These are phyloP conservation scores for Graphilbum ipis-grandicollis DNA, from an alignment of 2,329 filamentous ascomycete species.

Conservation along the genomic window DNA sequence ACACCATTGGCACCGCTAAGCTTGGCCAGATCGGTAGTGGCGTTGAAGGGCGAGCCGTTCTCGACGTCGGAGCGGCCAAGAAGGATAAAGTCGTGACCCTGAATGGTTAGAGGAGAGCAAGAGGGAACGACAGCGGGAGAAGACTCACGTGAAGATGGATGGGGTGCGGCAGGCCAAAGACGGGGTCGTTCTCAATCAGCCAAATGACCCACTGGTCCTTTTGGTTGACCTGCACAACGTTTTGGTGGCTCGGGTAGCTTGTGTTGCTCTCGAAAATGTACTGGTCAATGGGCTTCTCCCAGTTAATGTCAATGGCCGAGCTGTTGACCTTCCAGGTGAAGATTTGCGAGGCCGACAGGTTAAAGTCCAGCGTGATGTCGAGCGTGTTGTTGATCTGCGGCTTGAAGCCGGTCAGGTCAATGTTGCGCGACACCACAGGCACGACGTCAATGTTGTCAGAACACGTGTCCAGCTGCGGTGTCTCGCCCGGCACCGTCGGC, in stretches of 20 bases:
- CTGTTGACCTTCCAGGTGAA: slow-evolving; percentile 11
- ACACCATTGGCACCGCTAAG: slow-evolving; percentile 21
- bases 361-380: slow-evolving; percentile 2
- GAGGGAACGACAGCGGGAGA: background rate
- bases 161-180: slow-evolving; percentile 6
- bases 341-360: background rate
- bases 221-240: slow-evolving; percentile 11
- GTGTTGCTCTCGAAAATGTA: slow-evolving; percentile 14
- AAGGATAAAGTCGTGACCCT: slow-evolving; percentile 14
- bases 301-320: slow-evolving; percentile 15
- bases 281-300: slow-evolving; percentile 15
- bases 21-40: slow-evolving; percentile 6
- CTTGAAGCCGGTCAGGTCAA: background rate
- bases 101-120: too few relatives aligned
- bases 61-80: slow-evolving; percentile 9
- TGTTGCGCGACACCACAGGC: slow-evolving; percentile 4
- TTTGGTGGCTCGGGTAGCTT: slow-evolving; percentile 9
- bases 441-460: background rate
- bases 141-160: slow-evolving; percentile 10
- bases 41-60: slow-evolving; percentile 4
- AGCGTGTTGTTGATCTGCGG: slow-evolving; percentile 1
- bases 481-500: slow-evolving; percentile 11
- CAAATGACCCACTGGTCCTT: slow-evolving; percentile 7
- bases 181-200: slow-evolving; percentile 6
- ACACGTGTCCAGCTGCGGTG: background rate